Conservation (phyloP, 768 basidiomycete genomes). For the Tubosaeta brunneosetosa region DNA sequence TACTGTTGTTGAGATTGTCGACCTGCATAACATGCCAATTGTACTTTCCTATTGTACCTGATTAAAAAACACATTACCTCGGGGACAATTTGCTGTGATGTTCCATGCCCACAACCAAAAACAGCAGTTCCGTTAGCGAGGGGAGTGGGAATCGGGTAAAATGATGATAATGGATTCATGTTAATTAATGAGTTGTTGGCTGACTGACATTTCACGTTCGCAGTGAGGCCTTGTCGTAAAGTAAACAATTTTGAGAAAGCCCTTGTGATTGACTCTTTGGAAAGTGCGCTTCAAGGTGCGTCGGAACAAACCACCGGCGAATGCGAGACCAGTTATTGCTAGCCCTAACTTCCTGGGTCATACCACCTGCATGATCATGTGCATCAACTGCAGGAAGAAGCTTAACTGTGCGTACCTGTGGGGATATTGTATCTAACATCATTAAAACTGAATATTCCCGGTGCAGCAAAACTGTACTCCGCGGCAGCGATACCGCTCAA, state of each 20-base stretch:
- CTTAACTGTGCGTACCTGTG: not conserved
- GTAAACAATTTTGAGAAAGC: not conserved
- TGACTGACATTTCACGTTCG: slow-evolving; percentile 4
- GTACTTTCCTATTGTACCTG: not conserved
- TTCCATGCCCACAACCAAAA: not conserved
- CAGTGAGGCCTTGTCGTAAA: slow-evolving; percentile 8
- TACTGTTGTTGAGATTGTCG: not conserved
- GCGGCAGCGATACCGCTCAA: slow-evolving; percentile 10
- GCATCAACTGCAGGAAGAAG: not conserved
- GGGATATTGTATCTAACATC: slow-evolving; percentile 6
- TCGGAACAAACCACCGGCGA: not conserved
- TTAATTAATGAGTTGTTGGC: not conserved
- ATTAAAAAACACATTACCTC: not conserved
- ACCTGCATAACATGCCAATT: not conserved
- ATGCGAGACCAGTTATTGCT: not conserved
- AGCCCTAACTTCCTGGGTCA: not conserved
- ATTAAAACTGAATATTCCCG: not conserved
- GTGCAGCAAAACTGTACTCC: not conserved
- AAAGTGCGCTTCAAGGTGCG: not conserved
- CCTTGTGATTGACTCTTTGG: not conserved
- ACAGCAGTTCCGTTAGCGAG: not conserved
- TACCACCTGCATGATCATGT: slow-evolving; percentile 1
- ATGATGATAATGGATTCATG: not conserved
- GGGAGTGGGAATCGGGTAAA: not conserved
- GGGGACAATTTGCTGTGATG: not conserved